Evolutionary conservation across 495 filamentous ascomycete genomes (phyloP), one percentile per base, ranked within the genome.

Genomic region (Rostrohypoxylon terebratum): DNA sequence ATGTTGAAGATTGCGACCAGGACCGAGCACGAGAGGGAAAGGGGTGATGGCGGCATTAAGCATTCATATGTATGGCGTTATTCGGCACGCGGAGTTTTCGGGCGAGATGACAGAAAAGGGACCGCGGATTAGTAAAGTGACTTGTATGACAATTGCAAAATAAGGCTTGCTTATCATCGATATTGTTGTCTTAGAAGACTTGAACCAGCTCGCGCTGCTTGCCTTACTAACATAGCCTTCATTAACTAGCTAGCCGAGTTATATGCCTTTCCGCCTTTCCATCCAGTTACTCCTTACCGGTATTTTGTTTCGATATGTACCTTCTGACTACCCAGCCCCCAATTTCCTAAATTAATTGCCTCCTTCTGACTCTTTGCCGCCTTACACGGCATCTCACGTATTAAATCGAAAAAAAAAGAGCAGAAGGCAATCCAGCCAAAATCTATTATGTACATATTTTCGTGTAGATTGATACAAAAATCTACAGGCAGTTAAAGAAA

Each of bases 61-160:
- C 71, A 74, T 70, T 70, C 71, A 74, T 74, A 69, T 70, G 71
- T 74, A 70, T 25, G 71, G 71, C 66, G 71, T 74, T 74, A 53
- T 45, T 67, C 28, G 71, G 71, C 10, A 66, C 59, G 31, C 47
- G 71, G 66, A 69, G 66, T 73, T 73, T 73, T 31, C n/a, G 40
- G 63, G 31, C 21, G 67, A 55, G 45, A 63, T 25, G 20, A 57
- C 61, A 69, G 66, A 74, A 70, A 74, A 66, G 63, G 59, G 48
- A 64, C 28, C 28, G 57, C 42, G 66, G 44, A 63, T 60, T 70
- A 69, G 62, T 66, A 73, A 28, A 28, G 61, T 31, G 57, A n/a
- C 62, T 66, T 65, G 60, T 59, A 65, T 60, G 65, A 68, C 68
- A 66, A 57, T 63, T 69, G 58, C 61, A 66, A 63, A 63, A 66